These are phyloP conservation scores for Pseudonitzschia multiseries DNA, from an alignment of 108 stramenopile species.

Conservation along the genomic window DNA sequence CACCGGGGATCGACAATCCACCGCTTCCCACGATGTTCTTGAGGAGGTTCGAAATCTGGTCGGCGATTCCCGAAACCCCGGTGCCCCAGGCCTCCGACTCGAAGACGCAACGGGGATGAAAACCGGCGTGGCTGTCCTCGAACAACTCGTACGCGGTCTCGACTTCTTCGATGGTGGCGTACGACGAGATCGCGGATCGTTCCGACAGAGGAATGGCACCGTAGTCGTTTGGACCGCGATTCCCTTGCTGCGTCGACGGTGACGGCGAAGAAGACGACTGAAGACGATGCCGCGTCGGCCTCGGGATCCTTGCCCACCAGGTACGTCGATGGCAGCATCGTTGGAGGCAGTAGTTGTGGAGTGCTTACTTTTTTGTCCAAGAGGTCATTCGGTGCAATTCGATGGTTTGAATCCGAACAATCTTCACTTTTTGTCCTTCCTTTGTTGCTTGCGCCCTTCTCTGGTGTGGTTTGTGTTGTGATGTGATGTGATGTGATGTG, in stretches of 20 bases:
- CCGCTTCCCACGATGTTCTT: conserved; percentile 90
- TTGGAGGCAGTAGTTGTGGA: too few species aligned
- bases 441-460: too few species aligned
- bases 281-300: not conserved
- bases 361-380: too few species aligned
- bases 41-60: conserved; percentile 77
- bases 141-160: conserved; percentile 2
- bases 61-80: conserved; percentile 26
- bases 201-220: not conserved
- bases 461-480: too few species aligned
- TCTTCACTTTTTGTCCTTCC: too few species aligned
- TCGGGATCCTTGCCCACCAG: too few species aligned
- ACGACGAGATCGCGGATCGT: not conserved
- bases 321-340: too few species aligned
- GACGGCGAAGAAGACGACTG: conserved; percentile 18
- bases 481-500: too few species aligned
- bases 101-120: conserved; percentile 23
- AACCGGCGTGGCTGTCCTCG: conserved; percentile 3
- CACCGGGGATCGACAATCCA: conserved; percentile 83
- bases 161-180: not conserved
- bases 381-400: too few species aligned
- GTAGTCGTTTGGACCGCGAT: not conserved
- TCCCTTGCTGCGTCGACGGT: not conserved
- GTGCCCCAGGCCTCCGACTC: conserved; percentile 21
- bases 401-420: too few species aligned